Conservation (phyloP, 768 basidiomycete genomes). For the Pisolithus orientalis region DNA sequence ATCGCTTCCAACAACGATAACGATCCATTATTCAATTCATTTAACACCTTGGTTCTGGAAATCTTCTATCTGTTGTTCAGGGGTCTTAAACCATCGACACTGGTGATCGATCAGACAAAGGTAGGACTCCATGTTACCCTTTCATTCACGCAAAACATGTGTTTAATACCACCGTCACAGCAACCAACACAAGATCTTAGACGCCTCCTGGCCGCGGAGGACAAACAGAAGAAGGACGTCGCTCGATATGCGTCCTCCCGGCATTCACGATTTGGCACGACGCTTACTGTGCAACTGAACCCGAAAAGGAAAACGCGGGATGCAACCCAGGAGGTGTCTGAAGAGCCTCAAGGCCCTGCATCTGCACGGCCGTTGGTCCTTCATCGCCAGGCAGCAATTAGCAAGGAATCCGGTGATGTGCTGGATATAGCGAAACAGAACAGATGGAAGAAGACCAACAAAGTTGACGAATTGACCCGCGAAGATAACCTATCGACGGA, state of each 20-base stretch:
- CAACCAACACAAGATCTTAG: constrained; percentile 65
- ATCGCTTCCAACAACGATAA: constrained; percentile 72
- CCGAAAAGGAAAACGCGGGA: constrained; percentile 39
- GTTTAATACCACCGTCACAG: constrained; percentile 30
- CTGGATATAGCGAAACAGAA: constrained; percentile 67
- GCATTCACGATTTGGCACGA: constrained; percentile 96
- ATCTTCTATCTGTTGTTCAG: constrained; percentile 89
- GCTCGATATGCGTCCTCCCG: constrained; percentile 60
- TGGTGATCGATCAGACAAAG: constrained; percentile 58
- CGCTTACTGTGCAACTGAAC: constrained; percentile 74
- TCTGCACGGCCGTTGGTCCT: constrained; percentile 61
- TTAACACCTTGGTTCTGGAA: constrained; percentile 89
- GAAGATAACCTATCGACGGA: constrained; percentile 65
- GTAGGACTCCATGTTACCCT: constrained; percentile 28
- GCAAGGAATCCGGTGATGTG: constrained; percentile 56
- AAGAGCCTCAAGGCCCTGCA: constrained; percentile 12
- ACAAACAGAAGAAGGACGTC: constrained; percentile 50
- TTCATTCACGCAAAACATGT: constrained; percentile 4
- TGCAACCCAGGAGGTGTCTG: constrained; percentile 16
- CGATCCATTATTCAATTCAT: constrained; percentile 76
- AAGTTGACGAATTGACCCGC: constrained; percentile 59
- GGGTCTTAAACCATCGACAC: constrained; percentile 58
- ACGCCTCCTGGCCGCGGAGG: constrained; percentile 74
- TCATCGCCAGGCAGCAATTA: constrained; percentile 80
- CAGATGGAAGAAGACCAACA: constrained; percentile 52